Conservation (phyloP, 176 grass and related monocot genomes). For the Hyparrhenia diplandra region DNA sequence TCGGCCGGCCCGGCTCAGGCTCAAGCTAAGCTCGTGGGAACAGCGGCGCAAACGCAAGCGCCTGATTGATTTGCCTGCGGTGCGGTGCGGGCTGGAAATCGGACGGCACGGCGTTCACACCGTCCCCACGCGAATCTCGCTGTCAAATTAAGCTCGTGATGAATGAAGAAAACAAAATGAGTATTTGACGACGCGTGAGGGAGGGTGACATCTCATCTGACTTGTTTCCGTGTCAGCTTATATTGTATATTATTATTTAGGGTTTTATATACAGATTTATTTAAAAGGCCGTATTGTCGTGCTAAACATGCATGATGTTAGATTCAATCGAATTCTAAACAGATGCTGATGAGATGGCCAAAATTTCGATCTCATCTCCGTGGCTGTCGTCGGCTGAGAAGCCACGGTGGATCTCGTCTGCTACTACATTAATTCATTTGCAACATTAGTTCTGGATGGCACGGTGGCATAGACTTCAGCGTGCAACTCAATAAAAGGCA, state of each 20-base stretch:
- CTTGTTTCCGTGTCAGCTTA: neutral
- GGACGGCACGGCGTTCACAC: neutral
- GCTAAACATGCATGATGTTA: neutral
- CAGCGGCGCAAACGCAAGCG: neutral
- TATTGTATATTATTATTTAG: no score
- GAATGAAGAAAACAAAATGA: neutral
- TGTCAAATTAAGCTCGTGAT: neutral
- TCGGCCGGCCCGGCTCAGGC: no score
- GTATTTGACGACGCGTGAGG: neutral
- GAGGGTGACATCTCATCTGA: neutral
- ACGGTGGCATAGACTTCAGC: neutral
- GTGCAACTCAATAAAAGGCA: neutral
- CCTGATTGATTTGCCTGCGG: no score
- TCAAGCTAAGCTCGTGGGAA: neutral
- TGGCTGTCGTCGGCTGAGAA: neutral
- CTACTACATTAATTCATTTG: no score
- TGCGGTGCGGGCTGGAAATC: neutral
- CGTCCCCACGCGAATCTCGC: neutral
- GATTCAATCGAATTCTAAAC: neutral
- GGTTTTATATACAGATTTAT: neutral
- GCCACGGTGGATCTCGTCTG: neutral
- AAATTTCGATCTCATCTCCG: neutral
- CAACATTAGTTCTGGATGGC: no score
- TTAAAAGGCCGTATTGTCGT: neutral
- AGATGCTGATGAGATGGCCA: neutral